Evolutionary conservation across 2,329 filamentous ascomycete species (phyloP).

Genomic region (Cercospora sp.): DNA sequence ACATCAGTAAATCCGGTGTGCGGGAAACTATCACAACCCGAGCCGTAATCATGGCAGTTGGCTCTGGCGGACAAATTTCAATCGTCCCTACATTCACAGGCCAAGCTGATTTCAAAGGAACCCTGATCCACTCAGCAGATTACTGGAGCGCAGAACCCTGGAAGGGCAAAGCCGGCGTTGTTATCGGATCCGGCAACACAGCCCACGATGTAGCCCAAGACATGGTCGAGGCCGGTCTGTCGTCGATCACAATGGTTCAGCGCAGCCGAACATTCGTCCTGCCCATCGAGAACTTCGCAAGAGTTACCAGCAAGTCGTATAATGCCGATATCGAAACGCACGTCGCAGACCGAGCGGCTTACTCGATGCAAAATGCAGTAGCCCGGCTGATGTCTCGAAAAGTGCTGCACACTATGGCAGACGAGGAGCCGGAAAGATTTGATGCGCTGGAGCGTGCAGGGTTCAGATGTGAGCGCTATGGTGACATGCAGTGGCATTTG

Average conservation of each 20-base stretch:
- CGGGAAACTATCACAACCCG: background rate
- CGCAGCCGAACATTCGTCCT: slow-evolving; percentile 38
- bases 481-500: slow-evolving; percentile 42
- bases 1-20: background rate
- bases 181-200: slow-evolving; percentile 51
- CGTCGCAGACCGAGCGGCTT: slow-evolving; percentile 25
- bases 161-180: slow-evolving; percentile 46
- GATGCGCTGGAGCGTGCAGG: slow-evolving; percentile 45
- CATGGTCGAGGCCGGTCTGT: slow-evolving; percentile 45
- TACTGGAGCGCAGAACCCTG: slow-evolving; percentile 40
- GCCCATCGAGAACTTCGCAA: slow-evolving; percentile 27
- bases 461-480: slow-evolving; percentile 44
- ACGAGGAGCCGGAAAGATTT: slow-evolving; percentile 41
- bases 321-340: slow-evolving; percentile 22
- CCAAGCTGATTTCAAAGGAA: slow-evolving; percentile 40
- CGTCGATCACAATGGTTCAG: slow-evolving; percentile 48
- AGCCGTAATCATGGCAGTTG: slow-evolving; percentile 38
- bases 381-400: slow-evolving; percentile 37
- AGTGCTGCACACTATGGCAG: slow-evolving; percentile 34
- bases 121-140: slow-evolving; percentile 39
- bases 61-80: slow-evolving; percentile 31
- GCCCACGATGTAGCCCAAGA: slow-evolving; percentile 51
- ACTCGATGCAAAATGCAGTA: slow-evolving; percentile 33
- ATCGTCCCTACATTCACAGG: slow-evolving; percentile 18
- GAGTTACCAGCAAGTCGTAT: slow-evolving; percentile 16